Percentiles rank a stretch among this genome's conserved stretches.
phyloP scores from a whole-genome alignment of 2,329 filamentous ascomycete species.

The Sporothrix variecibatus region DNA sequence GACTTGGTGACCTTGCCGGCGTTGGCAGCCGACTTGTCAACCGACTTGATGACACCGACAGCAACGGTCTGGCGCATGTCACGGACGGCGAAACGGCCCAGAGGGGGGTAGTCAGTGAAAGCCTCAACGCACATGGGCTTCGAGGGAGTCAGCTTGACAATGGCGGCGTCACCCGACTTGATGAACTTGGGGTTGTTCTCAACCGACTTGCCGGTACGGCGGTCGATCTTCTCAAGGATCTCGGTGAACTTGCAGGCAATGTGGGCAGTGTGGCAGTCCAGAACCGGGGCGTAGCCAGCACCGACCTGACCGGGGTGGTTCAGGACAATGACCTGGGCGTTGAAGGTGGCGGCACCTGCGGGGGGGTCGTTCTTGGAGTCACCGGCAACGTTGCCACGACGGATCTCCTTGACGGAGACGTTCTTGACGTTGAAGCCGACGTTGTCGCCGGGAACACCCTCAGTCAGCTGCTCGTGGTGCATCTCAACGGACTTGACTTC shows the following conservation, averaged over 20 bases:
- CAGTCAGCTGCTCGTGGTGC: constrained; percentile 98
- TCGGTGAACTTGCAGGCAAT: constrained; percentile 99
- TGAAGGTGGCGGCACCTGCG: constrained; percentile 86
- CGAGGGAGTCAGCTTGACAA: constrained; percentile 99
- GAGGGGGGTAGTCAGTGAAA: constrained; percentile 99
- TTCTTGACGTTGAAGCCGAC: constrained; percentile 99
- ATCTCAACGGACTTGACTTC: constrained; percentile 99
- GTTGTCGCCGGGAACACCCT: constrained; percentile 99
- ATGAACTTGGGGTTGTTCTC: constrained; percentile 97
- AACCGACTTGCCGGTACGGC: constrained; percentile 97
- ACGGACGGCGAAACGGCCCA: constrained; percentile 99
- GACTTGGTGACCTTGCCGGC: constrained; percentile 70
- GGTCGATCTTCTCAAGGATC: constrained; percentile 99
- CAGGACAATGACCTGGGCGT: constrained; percentile 99
- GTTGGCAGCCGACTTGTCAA: constrained; percentile 63
- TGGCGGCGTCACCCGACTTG: constrained; percentile 99
- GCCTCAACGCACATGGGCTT: constrained; percentile 99
- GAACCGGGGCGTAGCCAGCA: constrained; percentile 97
- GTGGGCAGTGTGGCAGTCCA: constrained; percentile 99
- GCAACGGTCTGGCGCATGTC: constrained; percentile 93
- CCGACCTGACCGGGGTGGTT: constrained; percentile 99
- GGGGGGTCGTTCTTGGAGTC: constrained; percentile 99
- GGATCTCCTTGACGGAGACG: constrained; percentile 99
- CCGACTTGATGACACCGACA: constrained; percentile 92
- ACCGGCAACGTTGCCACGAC: constrained; percentile 99